Evolutionary conservation across 768 basidiomycete species (phyloP), one percentile per base, ranked within the genome.

Genomic region (Daedaleopsis sinensis): DNA sequence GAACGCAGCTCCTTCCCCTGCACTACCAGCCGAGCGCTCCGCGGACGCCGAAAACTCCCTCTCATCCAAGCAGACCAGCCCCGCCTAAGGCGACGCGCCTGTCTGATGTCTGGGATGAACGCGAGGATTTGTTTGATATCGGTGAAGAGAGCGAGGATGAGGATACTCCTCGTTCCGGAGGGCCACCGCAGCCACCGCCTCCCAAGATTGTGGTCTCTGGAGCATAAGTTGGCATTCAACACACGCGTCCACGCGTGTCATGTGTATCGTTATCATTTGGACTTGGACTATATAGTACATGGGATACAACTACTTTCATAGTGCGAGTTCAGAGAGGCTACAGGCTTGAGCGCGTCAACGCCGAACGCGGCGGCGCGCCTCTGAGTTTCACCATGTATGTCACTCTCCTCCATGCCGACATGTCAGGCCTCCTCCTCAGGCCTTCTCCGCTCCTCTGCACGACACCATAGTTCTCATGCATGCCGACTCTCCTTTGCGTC

Each of bases 21-120:
- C 80, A 80, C 52, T 71, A 71, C 61, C 65, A 56, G 36, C 59
- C 51, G 48, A 62, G 18, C 46, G 68, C 66, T 2, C 49, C 51
- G 21, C 64, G 52, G 32, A 52, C 46, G 27, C 50, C 57, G 12
- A 65, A 62, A 49, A 49, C 52, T 16, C n/a, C 58, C 18, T 13
- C 39, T 49, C 48, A 66, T 46, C 32, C 63, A 39, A 61, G n/a
- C n/a, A 52, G 44, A 18, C 38, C 38, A n/a, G 57, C 21, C 47
- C 15, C 51, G n/a, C 35, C 62, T 1, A 68, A 69, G 47, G 35
- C 63, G 61, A 69, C 73, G 53, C 81, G 80, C 19, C 75, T 90
- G 47, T 78, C 79, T 16, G 80, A 90, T 70, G 85, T 88, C 47
- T 93, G 90, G 90, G 88, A 92, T 63, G 89, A 89, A 65, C 82